These are phyloP conservation scores for Setaria viridis DNA, from an alignment of 202 grass and related monocot species.

Conservation along the genomic window DNA sequence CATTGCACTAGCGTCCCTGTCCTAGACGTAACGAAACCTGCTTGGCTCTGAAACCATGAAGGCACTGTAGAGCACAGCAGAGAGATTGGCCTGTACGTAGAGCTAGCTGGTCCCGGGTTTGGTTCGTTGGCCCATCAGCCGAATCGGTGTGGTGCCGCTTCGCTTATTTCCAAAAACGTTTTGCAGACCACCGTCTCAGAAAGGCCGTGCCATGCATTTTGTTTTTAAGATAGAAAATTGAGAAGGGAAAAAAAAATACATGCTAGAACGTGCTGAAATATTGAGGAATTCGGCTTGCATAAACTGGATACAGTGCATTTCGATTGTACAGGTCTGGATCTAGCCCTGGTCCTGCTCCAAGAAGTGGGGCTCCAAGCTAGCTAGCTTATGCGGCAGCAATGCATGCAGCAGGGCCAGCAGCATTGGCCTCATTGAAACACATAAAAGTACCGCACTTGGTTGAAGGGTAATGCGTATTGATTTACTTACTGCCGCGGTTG, in stretches of 20 bases:
- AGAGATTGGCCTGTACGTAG: not conserved
- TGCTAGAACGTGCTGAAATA: not conserved
- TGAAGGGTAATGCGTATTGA: not conserved
- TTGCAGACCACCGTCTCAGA: not conserved
- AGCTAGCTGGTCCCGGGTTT: conserved; percentile 5
- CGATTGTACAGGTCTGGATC: not conserved
- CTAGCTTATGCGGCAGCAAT: not conserved
- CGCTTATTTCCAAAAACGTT: conserved; percentile 19
- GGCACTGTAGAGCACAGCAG: not conserved
- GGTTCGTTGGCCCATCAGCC: too few relatives aligned
- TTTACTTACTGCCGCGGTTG: not conserved
- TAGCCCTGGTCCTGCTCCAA: not conserved
- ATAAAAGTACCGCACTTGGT: not conserved
- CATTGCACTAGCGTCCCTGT: conserved; percentile 8
- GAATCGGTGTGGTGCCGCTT: not conserved
- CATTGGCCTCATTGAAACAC: not conserved
- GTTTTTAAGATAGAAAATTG: not conserved
- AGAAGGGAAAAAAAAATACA: not conserved
- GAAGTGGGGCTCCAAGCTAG: conserved; percentile 7
- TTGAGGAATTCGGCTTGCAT: not conserved
- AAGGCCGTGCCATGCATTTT: too few relatives aligned
- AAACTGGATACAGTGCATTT: not conserved
- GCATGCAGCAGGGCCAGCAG: not conserved
- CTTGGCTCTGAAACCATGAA: conserved; percentile 19
- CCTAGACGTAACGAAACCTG: conserved; percentile 33